A percentile compares a stretch with the other conserved stretches of the same genome.
phyloP scores from a whole-genome alignment of 169 alveolate species.

The Prorocentrum cordatum region DNA sequence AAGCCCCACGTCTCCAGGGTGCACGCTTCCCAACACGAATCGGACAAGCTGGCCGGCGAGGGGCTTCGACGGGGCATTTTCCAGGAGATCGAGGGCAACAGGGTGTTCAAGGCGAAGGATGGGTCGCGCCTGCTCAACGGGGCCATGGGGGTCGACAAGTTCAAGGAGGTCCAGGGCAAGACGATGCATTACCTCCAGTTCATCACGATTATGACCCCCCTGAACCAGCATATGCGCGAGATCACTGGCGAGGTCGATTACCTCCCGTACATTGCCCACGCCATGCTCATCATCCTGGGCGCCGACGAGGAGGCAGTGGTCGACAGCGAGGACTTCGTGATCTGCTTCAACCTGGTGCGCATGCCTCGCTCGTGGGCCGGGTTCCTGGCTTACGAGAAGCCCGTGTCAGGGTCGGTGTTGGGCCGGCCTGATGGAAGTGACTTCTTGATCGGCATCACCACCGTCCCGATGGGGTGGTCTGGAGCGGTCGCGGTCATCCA shows the following conservation, averaged over 20 bases:
- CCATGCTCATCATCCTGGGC: background rate
- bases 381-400: no score
- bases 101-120: background rate
- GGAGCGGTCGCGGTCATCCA: no score
- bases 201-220: background rate
- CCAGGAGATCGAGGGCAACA: background rate
- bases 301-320: background rate
- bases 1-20: background rate
- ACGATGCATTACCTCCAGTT: background rate
- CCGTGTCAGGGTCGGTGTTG: no score
- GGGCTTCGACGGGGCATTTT: background rate
- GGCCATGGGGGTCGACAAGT: background rate
- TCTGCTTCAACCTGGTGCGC: conserved; percentile 1
- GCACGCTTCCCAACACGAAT: background rate
- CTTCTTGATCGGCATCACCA: no score
- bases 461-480: no score
- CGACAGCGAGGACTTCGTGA: background rate
- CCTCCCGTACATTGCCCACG: background rate
- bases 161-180: background rate
- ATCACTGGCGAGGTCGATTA: background rate
- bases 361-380: no score
- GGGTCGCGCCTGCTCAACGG: background rate
- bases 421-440: no score
- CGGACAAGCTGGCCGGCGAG: background rate
- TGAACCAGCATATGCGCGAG: background rate